Conservation (phyloP, 768 basidiomycete species). For the Suillus subluteus region DNA sequence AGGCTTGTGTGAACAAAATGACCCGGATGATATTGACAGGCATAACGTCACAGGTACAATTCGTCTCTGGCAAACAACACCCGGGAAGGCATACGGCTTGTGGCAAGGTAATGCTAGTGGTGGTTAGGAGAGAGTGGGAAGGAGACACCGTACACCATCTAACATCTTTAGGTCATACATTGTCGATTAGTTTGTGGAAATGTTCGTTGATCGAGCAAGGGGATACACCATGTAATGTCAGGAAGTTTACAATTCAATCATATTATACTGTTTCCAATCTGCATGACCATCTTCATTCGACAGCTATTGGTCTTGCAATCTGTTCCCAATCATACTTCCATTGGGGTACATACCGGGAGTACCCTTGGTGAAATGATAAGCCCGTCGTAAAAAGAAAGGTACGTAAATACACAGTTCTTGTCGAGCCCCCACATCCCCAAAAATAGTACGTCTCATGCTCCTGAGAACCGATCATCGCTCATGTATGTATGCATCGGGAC, state of each 20-base stretch:
- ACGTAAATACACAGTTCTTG: no score
- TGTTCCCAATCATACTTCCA: background rate
- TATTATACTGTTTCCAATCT: slow-evolving; percentile 14
- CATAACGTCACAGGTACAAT: slow-evolving; percentile 70
- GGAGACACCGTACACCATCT: slow-evolving; percentile 19
- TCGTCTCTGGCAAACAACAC: slow-evolving; percentile 96
- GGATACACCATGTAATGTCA: slow-evolving; percentile 23
- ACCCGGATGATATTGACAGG: slow-evolving; percentile 10
- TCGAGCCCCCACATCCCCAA: background rate
- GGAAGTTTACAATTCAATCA: slow-evolving; percentile 17
- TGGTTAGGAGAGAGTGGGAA: slow-evolving; percentile 33
- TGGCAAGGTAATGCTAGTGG: slow-evolving; percentile 72
- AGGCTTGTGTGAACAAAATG: background rate
- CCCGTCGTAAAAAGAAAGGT: no score
- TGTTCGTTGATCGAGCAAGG: slow-evolving; percentile 24
- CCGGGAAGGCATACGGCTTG: slow-evolving; percentile 89
- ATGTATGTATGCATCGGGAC: background rate
- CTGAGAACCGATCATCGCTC: background rate
- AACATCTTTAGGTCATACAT: slow-evolving; percentile 10
- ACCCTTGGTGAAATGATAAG: no score
- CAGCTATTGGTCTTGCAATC: background rate
- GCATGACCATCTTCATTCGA: background rate
- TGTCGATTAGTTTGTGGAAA: slow-evolving; percentile 18
- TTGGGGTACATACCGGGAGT: background rate
- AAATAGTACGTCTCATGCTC: background rate